A percentile compares a stretch with the other conserved stretches of the same genome.
phyloP scores from a whole-genome alignment of 164 flowering plant species.

The Protea cynaroides region DNA sequence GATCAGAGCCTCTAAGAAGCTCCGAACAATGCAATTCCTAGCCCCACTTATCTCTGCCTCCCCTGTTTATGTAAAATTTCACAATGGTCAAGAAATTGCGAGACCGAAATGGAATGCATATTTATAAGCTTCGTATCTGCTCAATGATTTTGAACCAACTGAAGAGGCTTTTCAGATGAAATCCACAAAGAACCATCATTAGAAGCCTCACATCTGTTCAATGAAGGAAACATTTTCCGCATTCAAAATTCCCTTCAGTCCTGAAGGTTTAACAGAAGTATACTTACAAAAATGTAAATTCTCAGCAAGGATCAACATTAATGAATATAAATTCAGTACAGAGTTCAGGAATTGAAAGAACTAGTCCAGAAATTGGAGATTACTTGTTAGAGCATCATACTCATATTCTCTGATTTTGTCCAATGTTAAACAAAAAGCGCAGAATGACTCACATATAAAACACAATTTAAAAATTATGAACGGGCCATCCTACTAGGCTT shows the following conservation, averaged over 20 bases:
- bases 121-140: no score
- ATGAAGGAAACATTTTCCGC: neutral
- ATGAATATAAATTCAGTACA: no score
- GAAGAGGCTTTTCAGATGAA: neutral
- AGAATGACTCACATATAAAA: neutral
- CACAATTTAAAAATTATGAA: neutral
- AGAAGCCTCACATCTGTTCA: neutral
- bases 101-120: neutral
- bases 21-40: no score
- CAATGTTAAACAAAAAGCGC: neutral
- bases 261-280: no score
- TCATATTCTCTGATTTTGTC: neutral
- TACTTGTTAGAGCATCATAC: neutral
- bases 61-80: neutral
- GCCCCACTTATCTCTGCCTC: neutral
- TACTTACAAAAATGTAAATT: no score
- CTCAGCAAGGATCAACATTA: no score
- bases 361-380: neutral
- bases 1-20: no score
- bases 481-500: no score
- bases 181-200: neutral
- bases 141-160: neutral
- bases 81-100: neutral
- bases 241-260: neutral
- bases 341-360: no score